A percentile compares a stretch with the other conserved stretches of the same genome.
These are phyloP conservation scores for Fusarium floridanum DNA, from an alignment of 2,329 filamentous ascomycete species.

Conservation along the genomic window DNA sequence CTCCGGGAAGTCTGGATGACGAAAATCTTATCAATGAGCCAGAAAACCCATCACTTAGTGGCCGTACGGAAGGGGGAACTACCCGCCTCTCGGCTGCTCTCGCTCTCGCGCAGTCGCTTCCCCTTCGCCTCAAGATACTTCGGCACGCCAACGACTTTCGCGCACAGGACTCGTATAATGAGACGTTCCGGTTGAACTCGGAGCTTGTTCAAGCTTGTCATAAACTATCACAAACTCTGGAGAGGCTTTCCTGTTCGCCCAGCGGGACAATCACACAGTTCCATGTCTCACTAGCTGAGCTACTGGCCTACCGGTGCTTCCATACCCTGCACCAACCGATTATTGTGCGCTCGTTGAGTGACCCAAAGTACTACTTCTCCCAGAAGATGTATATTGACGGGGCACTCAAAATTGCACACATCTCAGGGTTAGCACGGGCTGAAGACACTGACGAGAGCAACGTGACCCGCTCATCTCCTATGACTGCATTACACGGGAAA, in stretches of 20 bases:
- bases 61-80: background rate
- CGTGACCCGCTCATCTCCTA: background rate
- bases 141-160: background rate
- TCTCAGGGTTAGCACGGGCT: background rate
- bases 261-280: background rate
- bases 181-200: background rate
- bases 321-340: background rate
- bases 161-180: background rate
- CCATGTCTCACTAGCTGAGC: background rate
- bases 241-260: background rate
- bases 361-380: background rate
- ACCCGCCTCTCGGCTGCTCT: background rate
- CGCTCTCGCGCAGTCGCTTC: background rate
- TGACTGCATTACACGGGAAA: background rate
- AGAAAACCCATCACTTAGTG: background rate
- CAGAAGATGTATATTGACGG: background rate
- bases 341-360: background rate
- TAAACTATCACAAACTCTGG: background rate
- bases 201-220: background rate
- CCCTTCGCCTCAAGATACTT: background rate
- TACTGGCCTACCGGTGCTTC: background rate
- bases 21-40: background rate
- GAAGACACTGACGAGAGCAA: background rate
- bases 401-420: background rate
- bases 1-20: background rate